phyloP scores from a whole-genome alignment of 2,329 filamentous ascomycete genomes.

The Colletotrichum zoysiae region DNA sequence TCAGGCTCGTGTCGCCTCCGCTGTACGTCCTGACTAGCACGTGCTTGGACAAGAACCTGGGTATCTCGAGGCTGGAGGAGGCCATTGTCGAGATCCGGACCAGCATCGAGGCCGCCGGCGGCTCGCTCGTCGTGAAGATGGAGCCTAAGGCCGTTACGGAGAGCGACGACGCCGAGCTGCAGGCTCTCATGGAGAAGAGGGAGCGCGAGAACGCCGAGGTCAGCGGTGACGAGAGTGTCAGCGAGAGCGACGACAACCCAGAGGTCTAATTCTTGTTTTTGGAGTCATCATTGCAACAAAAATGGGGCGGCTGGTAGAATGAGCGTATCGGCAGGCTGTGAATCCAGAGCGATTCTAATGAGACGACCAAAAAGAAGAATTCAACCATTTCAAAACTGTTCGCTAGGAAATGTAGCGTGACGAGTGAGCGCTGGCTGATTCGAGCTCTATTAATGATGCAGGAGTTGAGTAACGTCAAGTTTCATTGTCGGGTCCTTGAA shows the following conservation, averaged over 20 bases:
- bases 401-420: neutral
- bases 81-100: slow-evolving; percentile 89
- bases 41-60: slow-evolving; percentile 90
- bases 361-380: slow-evolving; percentile 39
- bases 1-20: slow-evolving; percentile 96
- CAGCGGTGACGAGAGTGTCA: slow-evolving; percentile 95
- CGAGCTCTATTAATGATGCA: neutral
- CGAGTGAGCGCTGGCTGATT: neutral
- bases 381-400: slow-evolving; percentile 24
- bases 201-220: slow-evolving; percentile 98
- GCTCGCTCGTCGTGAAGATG: slow-evolving; percentile 93
- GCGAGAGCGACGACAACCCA: slow-evolving; percentile 89
- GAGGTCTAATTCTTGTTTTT: slow-evolving; percentile 52
- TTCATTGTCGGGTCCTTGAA: neutral
- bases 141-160: slow-evolving; percentile 99
- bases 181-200: slow-evolving; percentile 98
- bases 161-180: slow-evolving; percentile 96
- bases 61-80: slow-evolving; percentile 86
- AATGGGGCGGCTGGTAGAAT: slow-evolving; percentile 42
- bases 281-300: slow-evolving; percentile 31
- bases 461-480: neutral
- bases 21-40: slow-evolving; percentile 97
- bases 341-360: slow-evolving; percentile 39
- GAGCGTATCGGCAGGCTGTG: slow-evolving; percentile 41
- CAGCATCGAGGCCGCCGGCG: slow-evolving; percentile 83